These are phyloP conservation scores for Ophiorrhiza pumila DNA, from an alignment of 257 asterid genomes.

Conservation along the genomic window DNA sequence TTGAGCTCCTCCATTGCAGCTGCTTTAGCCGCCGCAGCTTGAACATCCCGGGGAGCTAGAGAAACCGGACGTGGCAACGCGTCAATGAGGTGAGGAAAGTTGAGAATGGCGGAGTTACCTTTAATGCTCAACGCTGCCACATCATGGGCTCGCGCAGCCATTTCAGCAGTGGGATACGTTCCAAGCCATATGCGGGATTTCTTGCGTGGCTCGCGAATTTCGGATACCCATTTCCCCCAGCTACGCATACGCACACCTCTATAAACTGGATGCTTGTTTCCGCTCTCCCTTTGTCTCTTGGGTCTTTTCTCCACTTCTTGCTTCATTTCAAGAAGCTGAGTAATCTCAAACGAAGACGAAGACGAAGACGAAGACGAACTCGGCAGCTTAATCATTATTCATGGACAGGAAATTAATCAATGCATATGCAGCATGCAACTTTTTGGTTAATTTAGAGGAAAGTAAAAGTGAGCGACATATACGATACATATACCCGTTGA, in stretches of 20 bases:
- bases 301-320: neutral
- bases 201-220: constrained; percentile 31
- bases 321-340: neutral
- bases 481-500: constrained; percentile 27
- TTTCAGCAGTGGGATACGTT: constrained; percentile 28
- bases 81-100: constrained; percentile 27
- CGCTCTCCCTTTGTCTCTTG: constrained; percentile 21
- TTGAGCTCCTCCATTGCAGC: constrained; percentile 32
- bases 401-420: no score
- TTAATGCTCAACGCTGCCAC: constrained; percentile 30
- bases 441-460: neutral
- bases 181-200: constrained; percentile 38
- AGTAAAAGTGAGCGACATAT: constrained; percentile 4
- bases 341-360: neutral
- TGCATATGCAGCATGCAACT: neutral
- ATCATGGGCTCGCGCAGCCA: constrained; percentile 38
- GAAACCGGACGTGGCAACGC: constrained; percentile 30
- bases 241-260: constrained; percentile 35
- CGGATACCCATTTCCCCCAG: constrained; percentile 40
- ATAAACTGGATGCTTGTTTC: constrained; percentile 22
- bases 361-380: neutral
- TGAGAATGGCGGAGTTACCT: constrained; percentile 25
- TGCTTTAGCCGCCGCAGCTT: constrained; percentile 35
- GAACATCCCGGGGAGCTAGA: constrained; percentile 25
- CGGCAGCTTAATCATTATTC: neutral